Conservation (phyloP, 1,284 basidiomycete species). For the Somion occarium region DNA sequence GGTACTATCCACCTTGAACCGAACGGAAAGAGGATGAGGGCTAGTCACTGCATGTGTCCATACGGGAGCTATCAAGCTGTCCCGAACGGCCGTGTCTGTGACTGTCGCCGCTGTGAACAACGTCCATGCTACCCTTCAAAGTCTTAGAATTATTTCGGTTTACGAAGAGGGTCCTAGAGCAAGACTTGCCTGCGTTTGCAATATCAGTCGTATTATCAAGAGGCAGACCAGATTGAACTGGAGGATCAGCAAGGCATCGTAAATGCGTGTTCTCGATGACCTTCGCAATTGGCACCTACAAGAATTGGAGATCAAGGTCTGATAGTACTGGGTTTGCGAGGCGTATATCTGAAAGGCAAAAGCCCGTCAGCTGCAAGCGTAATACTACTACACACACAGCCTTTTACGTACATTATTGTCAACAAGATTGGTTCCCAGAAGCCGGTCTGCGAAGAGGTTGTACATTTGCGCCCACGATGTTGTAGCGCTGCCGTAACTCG, state of each 20-base stretch:
- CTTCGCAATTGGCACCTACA: neutral
- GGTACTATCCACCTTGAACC: neutral
- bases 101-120: constrained; percentile 1
- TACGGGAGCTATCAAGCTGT: neutral
- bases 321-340: neutral
- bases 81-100: constrained; percentile 1
- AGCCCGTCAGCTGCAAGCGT: neutral
- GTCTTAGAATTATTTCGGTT: neutral
- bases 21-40: neutral
- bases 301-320: neutral
- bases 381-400: neutral
- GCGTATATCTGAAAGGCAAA: neutral
- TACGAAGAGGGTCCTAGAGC: neutral
- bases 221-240: neutral
- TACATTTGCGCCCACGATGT: constrained; percentile 55
- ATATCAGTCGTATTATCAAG: neutral
- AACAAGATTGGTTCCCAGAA: constrained; percentile 32
- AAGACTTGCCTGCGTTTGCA: neutral
- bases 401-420: constrained; percentile 14
- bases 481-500: constrained; percentile 37
- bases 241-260: neutral
- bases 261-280: neutral
- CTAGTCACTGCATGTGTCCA: neutral
- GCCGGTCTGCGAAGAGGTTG: constrained; percentile 61
- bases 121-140: neutral